These are phyloP conservation scores for Wallacemonas sp. DNA, from an alignment of 208 protist genomes.

Conservation along the genomic window DNA sequence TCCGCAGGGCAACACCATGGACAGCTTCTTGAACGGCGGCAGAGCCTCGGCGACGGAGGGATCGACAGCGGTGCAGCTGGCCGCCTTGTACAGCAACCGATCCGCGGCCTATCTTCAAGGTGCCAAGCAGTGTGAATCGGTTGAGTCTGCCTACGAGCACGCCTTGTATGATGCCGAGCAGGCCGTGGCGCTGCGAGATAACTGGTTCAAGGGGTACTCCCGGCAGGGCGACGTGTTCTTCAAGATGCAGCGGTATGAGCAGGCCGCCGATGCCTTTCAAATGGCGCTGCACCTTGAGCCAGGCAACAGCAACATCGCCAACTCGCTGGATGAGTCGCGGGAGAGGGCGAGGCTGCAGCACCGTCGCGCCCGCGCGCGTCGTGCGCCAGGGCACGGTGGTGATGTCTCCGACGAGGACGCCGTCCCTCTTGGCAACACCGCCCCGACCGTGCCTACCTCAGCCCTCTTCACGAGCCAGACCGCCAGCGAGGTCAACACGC, in stretches of 20 bases:
- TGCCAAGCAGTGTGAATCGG: constrained; percentile 45
- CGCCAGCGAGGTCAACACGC: not conserved
- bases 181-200: constrained; percentile 80
- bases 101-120: constrained; percentile 89
- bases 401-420: not conserved
- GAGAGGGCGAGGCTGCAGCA: constrained; percentile 7
- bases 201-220: constrained; percentile 93
- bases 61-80: constrained; percentile 30
- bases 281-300: constrained; percentile 88
- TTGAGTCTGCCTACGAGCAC: constrained; percentile 33
- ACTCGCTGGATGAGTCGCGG: constrained; percentile 55
- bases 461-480: not conserved
- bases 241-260: constrained; percentile 81
- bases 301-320: constrained; percentile 60
- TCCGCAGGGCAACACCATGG: constrained; percentile 2
- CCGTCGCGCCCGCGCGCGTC: constrained; percentile 4
- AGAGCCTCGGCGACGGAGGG: not conserved
- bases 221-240: constrained; percentile 91
- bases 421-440: not conserved
- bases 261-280: constrained; percentile 84
- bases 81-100: constrained; percentile 94
- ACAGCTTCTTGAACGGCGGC: constrained; percentile 6
- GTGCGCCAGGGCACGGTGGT: constrained; percentile 10
- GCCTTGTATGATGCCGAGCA: constrained; percentile 88
- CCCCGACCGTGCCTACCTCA: not conserved